Conservation (phyloP, 2,329 filamentous ascomycete genomes). For the Neofusicoccum ribis region DNA sequence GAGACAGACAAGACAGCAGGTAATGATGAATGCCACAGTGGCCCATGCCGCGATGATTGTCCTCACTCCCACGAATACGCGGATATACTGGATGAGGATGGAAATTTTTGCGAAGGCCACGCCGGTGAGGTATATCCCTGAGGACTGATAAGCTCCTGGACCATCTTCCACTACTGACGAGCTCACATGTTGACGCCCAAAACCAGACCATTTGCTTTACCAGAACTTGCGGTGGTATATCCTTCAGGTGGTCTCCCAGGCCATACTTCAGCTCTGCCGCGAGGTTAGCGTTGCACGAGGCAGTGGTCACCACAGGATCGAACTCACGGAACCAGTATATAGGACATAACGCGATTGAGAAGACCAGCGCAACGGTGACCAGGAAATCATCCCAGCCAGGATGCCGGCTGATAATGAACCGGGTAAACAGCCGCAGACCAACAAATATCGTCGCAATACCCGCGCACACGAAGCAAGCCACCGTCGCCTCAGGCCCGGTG, state of each 20-base stretch:
- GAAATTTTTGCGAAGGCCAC: conserved; percentile 10
- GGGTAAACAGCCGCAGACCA: conserved; percentile 6
- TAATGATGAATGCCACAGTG: conserved; percentile 5
- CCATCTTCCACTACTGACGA: neutral
- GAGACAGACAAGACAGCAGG: conserved; percentile 12
- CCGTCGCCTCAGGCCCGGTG: conserved; percentile 1
- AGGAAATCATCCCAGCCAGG: conserved; percentile 12
- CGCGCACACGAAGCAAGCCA: conserved; percentile 8
- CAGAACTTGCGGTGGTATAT: neutral
- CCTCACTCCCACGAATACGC: conserved; percentile 1
- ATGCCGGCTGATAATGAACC: conserved; percentile 10
- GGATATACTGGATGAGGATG: conserved; percentile 15
- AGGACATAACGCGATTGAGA: neutral
- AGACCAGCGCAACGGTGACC: conserved; percentile 7
- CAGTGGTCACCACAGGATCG: no score
- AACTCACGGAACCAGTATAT: conserved; percentile 1
- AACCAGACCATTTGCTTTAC: conserved; percentile 6
- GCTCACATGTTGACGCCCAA: conserved; percentile 9
- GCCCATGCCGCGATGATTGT: conserved; percentile 4
- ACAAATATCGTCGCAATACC: conserved; percentile 6
- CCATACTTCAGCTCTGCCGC: neutral
- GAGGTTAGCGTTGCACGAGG: neutral
- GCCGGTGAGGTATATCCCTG: conserved; percentile 8
- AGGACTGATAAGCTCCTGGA: no score
- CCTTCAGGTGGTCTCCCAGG: neutral